Evolutionary conservation across 352 stramenopile genomes (phyloP).

Genomic region (Thalassiosira hispida): DNA sequence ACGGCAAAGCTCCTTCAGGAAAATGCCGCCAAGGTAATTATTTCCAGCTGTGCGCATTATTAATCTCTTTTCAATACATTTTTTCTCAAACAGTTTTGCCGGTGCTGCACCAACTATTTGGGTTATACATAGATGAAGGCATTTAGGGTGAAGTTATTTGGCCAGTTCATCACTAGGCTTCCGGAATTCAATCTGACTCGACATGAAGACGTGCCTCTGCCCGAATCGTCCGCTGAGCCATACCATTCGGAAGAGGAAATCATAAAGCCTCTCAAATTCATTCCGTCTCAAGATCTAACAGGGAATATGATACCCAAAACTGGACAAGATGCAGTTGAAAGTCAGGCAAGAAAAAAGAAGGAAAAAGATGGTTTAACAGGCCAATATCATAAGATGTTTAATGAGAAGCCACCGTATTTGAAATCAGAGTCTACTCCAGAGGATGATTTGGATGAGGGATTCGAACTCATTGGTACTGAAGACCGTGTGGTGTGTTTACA

Average conservation of each 20-base stretch:
- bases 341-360: conserved; percentile 1
- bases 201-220: conserved; percentile 72
- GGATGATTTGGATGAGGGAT: conserved; percentile 18
- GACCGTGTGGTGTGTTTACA: conserved; percentile 29
- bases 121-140: conserved; percentile 56
- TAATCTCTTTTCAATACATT: background rate
- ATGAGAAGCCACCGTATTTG: background rate
- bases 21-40: conserved; percentile 64
- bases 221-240: conserved; percentile 58
- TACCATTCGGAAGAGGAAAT: conserved; percentile 28
- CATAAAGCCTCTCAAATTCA: conserved; percentile 24
- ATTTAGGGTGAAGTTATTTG: conserved; percentile 69
- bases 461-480: conserved; percentile 33
- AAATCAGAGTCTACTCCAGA: background rate
- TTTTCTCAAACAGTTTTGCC: conserved; percentile 7
- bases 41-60: background rate
- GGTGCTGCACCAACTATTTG: background rate
- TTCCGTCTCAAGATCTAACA: conserved; percentile 73
- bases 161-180: conserved; percentile 67
- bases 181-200: conserved; percentile 69
- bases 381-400: conserved; percentile 31
- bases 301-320: conserved; percentile 73
- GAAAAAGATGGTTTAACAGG: conserved; percentile 29
- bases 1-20: conserved; percentile 61
- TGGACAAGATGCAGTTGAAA: conserved; percentile 19